These are phyloP conservation scores for Coniosporium tulheliwenetii DNA, from an alignment of 2,329 filamentous ascomycete genomes.

Conservation along the genomic window DNA sequence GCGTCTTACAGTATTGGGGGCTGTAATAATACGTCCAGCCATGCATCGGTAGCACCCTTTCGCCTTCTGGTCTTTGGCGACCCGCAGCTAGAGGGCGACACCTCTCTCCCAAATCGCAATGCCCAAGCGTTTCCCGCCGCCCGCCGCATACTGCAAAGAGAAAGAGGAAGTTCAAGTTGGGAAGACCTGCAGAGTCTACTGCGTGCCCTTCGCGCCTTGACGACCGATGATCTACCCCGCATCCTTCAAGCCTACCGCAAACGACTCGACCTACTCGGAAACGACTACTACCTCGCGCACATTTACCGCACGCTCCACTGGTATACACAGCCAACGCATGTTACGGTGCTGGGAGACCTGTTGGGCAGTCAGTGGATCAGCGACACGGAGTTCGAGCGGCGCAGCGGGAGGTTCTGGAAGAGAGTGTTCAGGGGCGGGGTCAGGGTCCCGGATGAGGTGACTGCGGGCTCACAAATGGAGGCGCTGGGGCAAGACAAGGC, in stretches of 20 bases:
- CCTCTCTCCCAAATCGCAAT: conserved; percentile 48
- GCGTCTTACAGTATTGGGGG: not conserved
- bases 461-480: conserved; percentile 24
- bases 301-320: conserved; percentile 73
- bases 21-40: conserved; percentile 5
- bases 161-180: no score
- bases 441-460: conserved; percentile 38
- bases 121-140: conserved; percentile 28
- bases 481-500: conserved; percentile 26
- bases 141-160: not conserved
- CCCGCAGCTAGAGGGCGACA: conserved; percentile 86
- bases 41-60: conserved; percentile 47
- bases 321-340: conserved; percentile 76
- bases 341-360: conserved; percentile 78
- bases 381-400: conserved; percentile 64
- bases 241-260: conserved; percentile 57
- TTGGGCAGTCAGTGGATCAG: conserved; percentile 91
- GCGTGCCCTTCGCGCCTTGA: conserved; percentile 7
- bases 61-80: conserved; percentile 78
- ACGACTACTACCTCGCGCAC: conserved; percentile 88
- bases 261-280: conserved; percentile 74
- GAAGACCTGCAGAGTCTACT: not conserved
- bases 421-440: conserved; percentile 57
- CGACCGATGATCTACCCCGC: conserved; percentile 46
- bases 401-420: conserved; percentile 65